Base-by-base conservation (phyloP, 495 filamentous ascomycete species). In the Platismatia glauca region DNA sequence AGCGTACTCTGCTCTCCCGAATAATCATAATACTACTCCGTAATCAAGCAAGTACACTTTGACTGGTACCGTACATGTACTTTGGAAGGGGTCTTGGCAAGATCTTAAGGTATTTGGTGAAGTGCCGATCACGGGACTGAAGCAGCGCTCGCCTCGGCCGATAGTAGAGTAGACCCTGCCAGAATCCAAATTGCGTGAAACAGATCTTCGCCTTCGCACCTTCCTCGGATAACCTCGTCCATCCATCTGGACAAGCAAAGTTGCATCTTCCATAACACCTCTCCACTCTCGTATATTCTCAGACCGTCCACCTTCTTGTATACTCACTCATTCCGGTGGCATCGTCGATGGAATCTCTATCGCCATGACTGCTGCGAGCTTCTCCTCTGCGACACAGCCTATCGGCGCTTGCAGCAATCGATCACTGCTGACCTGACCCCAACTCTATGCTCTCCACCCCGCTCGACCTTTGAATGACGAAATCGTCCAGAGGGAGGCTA, bases 371-470 rank as follows among this genome's bases (percentile, higher is more conserved):
- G 27, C 18, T 43, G 16, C 38, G 15, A 33, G 29, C 12, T 12
- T 22, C 29, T 43, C 38, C 60, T 41, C 50, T 41, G 60, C 50
- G 50, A 62, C 38, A 62, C 29, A 62, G 60, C 60, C 60, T 56
- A 43, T 55, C 60, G 50, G 60, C 50, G 29, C 60, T 55, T 39
- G 48, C 27, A 34, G 27, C 37, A 62, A 37, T 16, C 24, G 22
- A 44, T 56, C 50, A 35, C 34, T 41, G 39, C 52, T 35, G 29
- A 44, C 60, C 31, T 55, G 22, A 46, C 31, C 38, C 52, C 60
- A 62, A 62, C 55, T 46, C 43, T 39, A 41, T 62, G 31, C 20
- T 37, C 52, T 7, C 34, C 38, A 52, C 33, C 22, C 37, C 38
- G 29, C 52, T n/a, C 24, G 18, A 22, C n/a, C 24, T 22, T 62